Evolutionary conservation across 306 rosid genomes (phyloP).

Genomic region (Quercus berberidifolia): DNA sequence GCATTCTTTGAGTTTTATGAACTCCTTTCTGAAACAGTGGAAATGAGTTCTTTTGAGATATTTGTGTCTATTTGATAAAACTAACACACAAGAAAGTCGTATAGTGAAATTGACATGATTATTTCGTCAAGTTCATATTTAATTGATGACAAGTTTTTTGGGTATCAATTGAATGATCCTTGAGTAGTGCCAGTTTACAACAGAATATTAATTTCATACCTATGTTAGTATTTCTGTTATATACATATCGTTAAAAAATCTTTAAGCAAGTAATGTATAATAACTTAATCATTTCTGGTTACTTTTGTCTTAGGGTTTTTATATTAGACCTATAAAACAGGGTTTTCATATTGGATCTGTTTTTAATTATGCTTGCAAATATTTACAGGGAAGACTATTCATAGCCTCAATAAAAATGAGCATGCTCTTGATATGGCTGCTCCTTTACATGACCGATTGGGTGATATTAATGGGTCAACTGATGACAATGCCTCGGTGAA

Average conservation of each 20-base stretch:
- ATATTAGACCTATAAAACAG: no score
- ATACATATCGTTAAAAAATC: background rate
- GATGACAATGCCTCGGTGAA: slow-evolving; percentile 56
- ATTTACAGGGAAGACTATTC: slow-evolving; percentile 78
- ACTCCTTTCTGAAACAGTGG: background rate
- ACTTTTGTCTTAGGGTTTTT: no score
- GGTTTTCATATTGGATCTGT: background rate
- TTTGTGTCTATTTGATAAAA: background rate
- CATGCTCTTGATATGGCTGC: slow-evolving; percentile 95
- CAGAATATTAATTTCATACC: background rate
- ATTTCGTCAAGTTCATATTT: background rate
- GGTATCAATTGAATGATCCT: background rate
- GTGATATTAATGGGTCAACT: slow-evolving; percentile 45
- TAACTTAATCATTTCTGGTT: no score
- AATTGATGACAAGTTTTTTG: background rate
- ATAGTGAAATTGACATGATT: background rate
- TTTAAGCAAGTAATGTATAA: background rate
- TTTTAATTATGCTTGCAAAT: slow-evolving; percentile 14
- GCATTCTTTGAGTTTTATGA: background rate
- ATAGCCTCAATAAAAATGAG: slow-evolving; percentile 88
- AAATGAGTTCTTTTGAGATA: background rate
- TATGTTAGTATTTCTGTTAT: background rate
- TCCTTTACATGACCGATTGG: slow-evolving; percentile 71
- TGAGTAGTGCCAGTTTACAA: background rate
- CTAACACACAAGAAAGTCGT: background rate